phyloP scores from a whole-genome alignment of 345 rosid genomes.

The Schrenkiella parvula region DNA sequence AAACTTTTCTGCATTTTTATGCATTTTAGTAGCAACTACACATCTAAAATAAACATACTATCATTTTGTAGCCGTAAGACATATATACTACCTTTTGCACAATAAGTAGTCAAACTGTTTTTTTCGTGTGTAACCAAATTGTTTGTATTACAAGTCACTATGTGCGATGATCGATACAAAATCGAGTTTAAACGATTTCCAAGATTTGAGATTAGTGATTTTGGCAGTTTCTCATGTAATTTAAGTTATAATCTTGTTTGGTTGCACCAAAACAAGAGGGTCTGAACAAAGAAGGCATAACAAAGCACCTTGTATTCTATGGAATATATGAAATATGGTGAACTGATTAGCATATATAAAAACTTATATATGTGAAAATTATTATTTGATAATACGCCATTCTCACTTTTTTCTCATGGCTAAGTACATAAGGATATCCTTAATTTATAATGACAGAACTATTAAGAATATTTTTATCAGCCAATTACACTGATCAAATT shows the following conservation, averaged over 20 bases:
- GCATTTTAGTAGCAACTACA: not conserved
- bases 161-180: too few species aligned
- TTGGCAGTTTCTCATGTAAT: not conserved
- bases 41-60: not conserved
- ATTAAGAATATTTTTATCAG: not conserved
- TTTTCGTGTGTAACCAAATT: too few species aligned
- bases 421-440: constrained; percentile 26
- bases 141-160: too few species aligned
- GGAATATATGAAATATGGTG: not conserved
- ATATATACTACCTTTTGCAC: too few species aligned
- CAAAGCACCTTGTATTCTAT: not conserved
- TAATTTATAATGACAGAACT: constrained; percentile 5
- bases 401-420: not conserved
- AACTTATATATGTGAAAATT: not conserved
- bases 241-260: too few species aligned
- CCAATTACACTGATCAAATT: not conserved
- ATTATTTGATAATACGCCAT: constrained; percentile 21
- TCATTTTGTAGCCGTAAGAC: not conserved
- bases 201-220: not conserved
- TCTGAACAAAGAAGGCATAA: not conserved
- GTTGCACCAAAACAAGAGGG: too few species aligned
- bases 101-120: too few species aligned
- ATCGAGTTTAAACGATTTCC: not conserved
- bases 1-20: not conserved
- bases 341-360: not conserved